Base-by-base conservation (phyloP, 202 grass and related monocot genomes). In the Brachypodium distachyon region DNA sequence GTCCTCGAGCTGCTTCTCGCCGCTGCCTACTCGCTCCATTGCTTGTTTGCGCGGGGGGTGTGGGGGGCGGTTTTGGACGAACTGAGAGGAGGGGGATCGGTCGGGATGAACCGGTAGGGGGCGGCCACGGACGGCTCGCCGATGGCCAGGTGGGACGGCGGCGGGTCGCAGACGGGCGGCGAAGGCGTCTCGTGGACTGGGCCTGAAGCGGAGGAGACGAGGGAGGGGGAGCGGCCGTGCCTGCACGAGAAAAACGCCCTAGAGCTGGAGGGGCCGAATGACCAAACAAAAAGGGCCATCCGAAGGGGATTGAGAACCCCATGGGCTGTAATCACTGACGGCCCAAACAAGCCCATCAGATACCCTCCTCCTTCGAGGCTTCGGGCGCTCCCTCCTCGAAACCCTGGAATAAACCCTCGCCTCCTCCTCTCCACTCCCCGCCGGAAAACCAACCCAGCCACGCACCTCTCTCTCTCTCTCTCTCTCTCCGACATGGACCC, bases 1-100 rank as follows among this genome's bases (percentile, higher is more conserved):
- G 53, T 97, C 94, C 79, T 93, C 94, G 36, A 97, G 87, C 8
- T 97, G 91, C 94, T 97, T 97, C 75, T 89, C 90, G 52, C 83
- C 71, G 53, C 86, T 69, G 23, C 77, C 78, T 21, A 84, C 74
- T 23, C 88, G 86, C 29, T 91, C 94, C 91, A 97, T 97, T 44
- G 42, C 72, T 55, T 19, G 21, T 18, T 7, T 19, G 49, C 29
- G 39, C n/a, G 18, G 25, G 10, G 25, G 21, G 0, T 39, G 61
- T 25, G 5, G n/a, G 22, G 38, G 22, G 38, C 64, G 48, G n/a
- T 17, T 51, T 17, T 1, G 48, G 3, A 51, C 7, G 48, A 51
- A 0, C 48, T 2, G n/a, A n/a, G n/a, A n/a, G n/a, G n/a, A n/a
- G n/a, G n/a, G n/a, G n/a, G n/a, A n/a, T n/a, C n/a, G n/a, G n/a